Percentiles rank a stretch among this genome's conserved stretches.
Evolutionary conservation across 1,139 yeast genomes (phyloP).

Genomic region (Debaryomycetaceae sp.): DNA sequence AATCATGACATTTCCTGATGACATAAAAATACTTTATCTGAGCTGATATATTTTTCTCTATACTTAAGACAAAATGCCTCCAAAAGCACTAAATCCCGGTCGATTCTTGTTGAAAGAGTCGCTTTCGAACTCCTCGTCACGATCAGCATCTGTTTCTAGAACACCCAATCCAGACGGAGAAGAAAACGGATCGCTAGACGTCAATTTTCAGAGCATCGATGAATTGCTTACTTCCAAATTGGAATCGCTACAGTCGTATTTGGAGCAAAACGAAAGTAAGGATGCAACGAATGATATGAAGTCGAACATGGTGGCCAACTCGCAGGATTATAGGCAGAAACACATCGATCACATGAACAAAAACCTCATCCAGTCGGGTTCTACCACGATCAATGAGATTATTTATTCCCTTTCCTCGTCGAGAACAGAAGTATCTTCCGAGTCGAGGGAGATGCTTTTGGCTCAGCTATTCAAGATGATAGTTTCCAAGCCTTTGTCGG

Average conservation of each 20-base stretch:
- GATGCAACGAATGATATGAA: constrained; percentile 7
- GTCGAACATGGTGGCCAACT: constrained; percentile 9
- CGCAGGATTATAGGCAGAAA: constrained; percentile 26
- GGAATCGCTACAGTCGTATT: constrained; percentile 26
- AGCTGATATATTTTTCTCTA: neutral
- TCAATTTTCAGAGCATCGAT: constrained; percentile 37
- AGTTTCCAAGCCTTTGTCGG: constrained; percentile 39
- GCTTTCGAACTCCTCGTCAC: constrained; percentile 25
- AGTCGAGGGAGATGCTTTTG: constrained; percentile 48
- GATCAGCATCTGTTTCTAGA: constrained; percentile 38
- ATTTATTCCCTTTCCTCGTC: constrained; percentile 36
- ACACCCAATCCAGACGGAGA: constrained; percentile 45
- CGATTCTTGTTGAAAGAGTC: constrained; percentile 14
- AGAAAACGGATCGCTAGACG: constrained; percentile 39
- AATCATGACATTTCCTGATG: neutral
- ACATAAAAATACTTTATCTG: neutral
- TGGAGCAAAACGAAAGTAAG: constrained; percentile 13
- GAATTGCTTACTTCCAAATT: constrained; percentile 38
- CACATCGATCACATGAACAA: constrained; percentile 30
- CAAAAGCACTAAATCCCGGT: constrained; percentile 2
- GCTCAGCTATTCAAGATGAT: constrained; percentile 50
- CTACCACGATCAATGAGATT: constrained; percentile 40
- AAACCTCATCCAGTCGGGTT: constrained; percentile 32
- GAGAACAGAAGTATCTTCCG: constrained; percentile 44
- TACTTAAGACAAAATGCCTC: neutral